Percentiles rank a stretch among this genome's conserved stretches.
phyloP scores from a whole-genome alignment of 352 stramenopile species.

The Phytophthora meadii region DNA sequence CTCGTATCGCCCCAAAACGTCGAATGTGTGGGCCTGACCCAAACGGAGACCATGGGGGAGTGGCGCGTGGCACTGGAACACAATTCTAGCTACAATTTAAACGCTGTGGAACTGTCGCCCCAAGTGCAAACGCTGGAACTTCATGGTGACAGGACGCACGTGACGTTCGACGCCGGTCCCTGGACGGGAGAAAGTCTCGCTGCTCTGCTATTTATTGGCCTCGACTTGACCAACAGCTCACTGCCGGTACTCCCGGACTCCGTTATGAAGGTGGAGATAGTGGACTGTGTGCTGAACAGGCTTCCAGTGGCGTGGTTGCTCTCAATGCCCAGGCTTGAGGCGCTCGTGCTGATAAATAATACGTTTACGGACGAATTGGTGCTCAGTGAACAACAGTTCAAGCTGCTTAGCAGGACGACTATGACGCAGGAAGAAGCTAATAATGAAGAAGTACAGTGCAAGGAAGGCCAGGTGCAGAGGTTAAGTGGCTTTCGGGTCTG shows the following conservation, averaged over 20 bases:
- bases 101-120: slow-evolving; percentile 5
- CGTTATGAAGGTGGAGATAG: slow-evolving; percentile 31
- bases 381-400: slow-evolving; percentile 29
- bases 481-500: slow-evolving; percentile 30
- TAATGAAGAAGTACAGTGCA: slow-evolving; percentile 2
- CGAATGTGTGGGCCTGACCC: slow-evolving; percentile 12
- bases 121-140: slow-evolving; percentile 24
- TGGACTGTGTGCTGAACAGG: slow-evolving; percentile 28
- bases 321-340: slow-evolving; percentile 29
- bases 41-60: background rate
- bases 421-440: background rate
- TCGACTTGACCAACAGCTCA: slow-evolving; percentile 33
- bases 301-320: slow-evolving; percentile 26
- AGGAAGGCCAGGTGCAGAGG: slow-evolving; percentile 16
- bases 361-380: slow-evolving; percentile 13
- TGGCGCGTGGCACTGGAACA: slow-evolving; percentile 27
- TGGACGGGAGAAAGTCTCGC: slow-evolving; percentile 26
- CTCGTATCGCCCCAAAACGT: slow-evolving; percentile 12
- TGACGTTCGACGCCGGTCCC: slow-evolving; percentile 23
- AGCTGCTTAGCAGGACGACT: slow-evolving; percentile 17
- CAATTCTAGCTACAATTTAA: slow-evolving; percentile 9
- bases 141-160: slow-evolving; percentile 23
- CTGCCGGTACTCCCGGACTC: slow-evolving; percentile 33
- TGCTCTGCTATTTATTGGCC: slow-evolving; percentile 42
- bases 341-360: slow-evolving; percentile 27